These are phyloP conservation scores for Claviceps sp. DNA, from an alignment of 2,329 filamentous ascomycete species.

Conservation along the genomic window DNA sequence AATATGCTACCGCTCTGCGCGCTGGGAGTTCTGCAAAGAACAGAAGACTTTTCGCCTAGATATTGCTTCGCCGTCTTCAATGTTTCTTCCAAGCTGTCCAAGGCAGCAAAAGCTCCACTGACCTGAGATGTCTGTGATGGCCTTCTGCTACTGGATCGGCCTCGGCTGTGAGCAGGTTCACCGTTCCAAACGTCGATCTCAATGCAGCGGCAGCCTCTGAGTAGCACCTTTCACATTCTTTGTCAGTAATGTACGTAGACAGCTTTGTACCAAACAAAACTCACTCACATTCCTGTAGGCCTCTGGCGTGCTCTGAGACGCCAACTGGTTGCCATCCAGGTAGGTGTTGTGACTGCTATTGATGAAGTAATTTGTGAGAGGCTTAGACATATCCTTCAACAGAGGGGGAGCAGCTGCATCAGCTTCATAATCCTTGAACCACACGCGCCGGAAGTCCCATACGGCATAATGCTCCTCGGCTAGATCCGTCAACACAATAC, in stretches of 20 bases:
- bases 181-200: constrained; percentile 95
- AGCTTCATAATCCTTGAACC: constrained; percentile 29
- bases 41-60: constrained; percentile 16
- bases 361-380: constrained; percentile 83
- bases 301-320: constrained; percentile 61
- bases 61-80: constrained; percentile 14
- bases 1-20: constrained; percentile 19
- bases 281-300: constrained; percentile 60
- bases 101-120: constrained; percentile 29
- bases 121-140: constrained; percentile 34
- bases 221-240: constrained; percentile 42
- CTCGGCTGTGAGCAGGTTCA: constrained; percentile 25
- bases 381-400: constrained; percentile 46
- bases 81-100: constrained; percentile 20
- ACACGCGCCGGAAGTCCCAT: constrained; percentile 37
- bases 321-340: constrained; percentile 72
- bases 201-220: constrained; percentile 72
- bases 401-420: constrained; percentile 30
- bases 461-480: constrained; percentile 29
- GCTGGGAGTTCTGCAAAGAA: constrained; percentile 27
- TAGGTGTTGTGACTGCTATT: constrained; percentile 95
- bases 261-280: background rate
- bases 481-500: constrained; percentile 15
- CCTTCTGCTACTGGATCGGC: constrained; percentile 29
- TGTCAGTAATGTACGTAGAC: background rate